Evolutionary conservation across 495 filamentous ascomycete genomes (phyloP).

Genomic region (Aeminium ludgeri): DNA sequence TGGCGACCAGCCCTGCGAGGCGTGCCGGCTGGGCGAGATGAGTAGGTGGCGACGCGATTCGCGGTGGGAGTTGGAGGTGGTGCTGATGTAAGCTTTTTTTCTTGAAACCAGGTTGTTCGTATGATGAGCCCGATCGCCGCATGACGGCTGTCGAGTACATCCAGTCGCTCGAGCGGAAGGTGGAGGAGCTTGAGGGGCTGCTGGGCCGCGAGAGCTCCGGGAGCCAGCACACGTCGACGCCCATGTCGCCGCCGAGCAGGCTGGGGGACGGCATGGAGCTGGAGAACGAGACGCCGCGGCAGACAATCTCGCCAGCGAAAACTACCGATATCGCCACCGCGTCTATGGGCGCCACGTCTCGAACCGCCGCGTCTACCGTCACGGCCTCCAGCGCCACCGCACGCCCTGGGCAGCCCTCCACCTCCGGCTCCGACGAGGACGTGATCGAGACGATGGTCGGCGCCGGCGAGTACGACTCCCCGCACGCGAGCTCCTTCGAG

Average conservation of each 20-base stretch:
- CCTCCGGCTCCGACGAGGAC: neutral
- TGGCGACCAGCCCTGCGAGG: constrained; percentile 7
- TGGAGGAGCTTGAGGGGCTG: constrained; percentile 3
- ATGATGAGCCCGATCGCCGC: constrained; percentile 6
- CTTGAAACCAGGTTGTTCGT: too few relatives aligned
- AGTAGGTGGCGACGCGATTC: neutral
- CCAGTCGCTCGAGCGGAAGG: constrained; percentile 9
- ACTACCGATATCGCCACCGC: too few relatives aligned
- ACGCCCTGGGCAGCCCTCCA: neutral
- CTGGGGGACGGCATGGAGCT: too few relatives aligned
- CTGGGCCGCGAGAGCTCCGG: neutral
- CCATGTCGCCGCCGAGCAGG: too few relatives aligned
- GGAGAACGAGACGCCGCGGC: neutral
- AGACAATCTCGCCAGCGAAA: too few relatives aligned
- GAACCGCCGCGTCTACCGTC: too few relatives aligned
- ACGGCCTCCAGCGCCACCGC: too few relatives aligned
- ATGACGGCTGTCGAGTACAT: constrained; percentile 12
- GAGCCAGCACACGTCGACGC: too few relatives aligned
- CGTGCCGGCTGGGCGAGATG: constrained; percentile 6
- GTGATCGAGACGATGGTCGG: constrained; percentile 2
- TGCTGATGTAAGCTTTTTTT: neutral
- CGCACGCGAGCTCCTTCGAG: neutral
- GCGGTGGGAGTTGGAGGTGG: neutral
- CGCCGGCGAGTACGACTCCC: constrained; percentile 1
- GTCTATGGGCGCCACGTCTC: too few relatives aligned